Evolutionary conservation across 805 yeast species (phyloP), one percentile per base, ranked within the genome.

Genomic region (Wickerhamiella sorbophila): DNA sequence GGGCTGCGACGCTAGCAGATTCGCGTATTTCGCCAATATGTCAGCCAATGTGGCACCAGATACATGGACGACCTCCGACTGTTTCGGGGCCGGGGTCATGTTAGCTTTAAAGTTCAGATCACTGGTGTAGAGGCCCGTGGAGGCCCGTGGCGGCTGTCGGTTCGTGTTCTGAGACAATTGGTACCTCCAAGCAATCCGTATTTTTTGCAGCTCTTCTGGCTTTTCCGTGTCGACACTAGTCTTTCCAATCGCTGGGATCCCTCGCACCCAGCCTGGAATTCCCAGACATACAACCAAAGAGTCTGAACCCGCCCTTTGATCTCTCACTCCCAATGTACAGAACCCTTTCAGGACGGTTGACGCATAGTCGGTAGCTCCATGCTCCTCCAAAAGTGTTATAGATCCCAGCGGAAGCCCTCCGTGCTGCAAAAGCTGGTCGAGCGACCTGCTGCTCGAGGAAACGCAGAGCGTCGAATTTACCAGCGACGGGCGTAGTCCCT

Each of bases 181-280:
- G 54, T 87, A 87, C 53, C 96, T 72, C 97, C 97, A 87, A 1
- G 97, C 96, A 50, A 87, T 87, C 55, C 78, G 82, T 69, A 87
- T 64, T 48, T 79, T 46, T 10, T 38, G 38, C n/a, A 38, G 31
- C 15, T 8, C 35, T 15, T 47, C 29, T 39, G 82, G 82, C 24
- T 78, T 34, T 20, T 19, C 27, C 2, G 37, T 14, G 6, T 19
- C 73, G 3, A 81, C 88, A 43, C 82, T 75, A 4, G 83, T 54
- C 51, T 77, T 74, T 10, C 63, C 64, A 39, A 73, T 68, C 26
- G 1, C 86, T 84, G 38, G 86, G 58, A 10, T 18, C 43, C 51
- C 14, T 42, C 56, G 19, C 36, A 42, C 39, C 52, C 51, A 50
- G 18, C 46, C 51, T 2, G 48, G 49, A 12, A 46, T 39, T 1